Evolutionary conservation across 768 basidiomycete species (phyloP).

Genomic region (Lyophyllum decastes): DNA sequence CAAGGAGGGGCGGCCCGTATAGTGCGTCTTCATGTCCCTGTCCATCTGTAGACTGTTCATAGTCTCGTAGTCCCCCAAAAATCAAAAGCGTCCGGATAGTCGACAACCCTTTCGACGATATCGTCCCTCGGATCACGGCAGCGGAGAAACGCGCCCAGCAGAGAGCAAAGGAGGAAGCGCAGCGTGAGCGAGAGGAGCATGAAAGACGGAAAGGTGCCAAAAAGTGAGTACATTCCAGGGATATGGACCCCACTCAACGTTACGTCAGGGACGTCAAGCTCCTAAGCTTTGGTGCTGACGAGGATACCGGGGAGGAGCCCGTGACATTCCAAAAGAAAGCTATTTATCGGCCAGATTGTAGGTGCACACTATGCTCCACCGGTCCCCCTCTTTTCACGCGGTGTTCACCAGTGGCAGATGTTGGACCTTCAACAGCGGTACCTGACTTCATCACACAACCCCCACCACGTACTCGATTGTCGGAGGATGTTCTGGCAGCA

Average conservation of each 20-base stretch:
- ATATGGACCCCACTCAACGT: not conserved
- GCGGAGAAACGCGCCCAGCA: slow-evolving; percentile 87
- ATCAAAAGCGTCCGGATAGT: slow-evolving; percentile 83
- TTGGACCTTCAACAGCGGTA: slow-evolving; percentile 27
- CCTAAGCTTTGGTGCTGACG: slow-evolving; percentile 83
- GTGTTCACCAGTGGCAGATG: slow-evolving; percentile 37
- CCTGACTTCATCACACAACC: slow-evolving; percentile 43
- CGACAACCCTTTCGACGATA: slow-evolving; percentile 95
- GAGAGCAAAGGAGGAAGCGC: slow-evolving; percentile 73
- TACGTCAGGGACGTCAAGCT: slow-evolving; percentile 78
- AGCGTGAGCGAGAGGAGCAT: slow-evolving; percentile 77
- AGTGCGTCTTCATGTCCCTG: slow-evolving; percentile 48
- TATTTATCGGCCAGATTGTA: slow-evolving; percentile 83
- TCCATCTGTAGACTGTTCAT: not conserved
- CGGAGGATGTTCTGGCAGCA: not conserved
- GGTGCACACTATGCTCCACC: slow-evolving; percentile 29
- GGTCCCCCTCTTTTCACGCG: slow-evolving; percentile 2
- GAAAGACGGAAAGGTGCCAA: slow-evolving; percentile 77
- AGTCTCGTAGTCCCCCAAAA: slow-evolving; percentile 73
- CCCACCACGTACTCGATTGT: slow-evolving; percentile 6
- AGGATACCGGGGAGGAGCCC: slow-evolving; percentile 60
- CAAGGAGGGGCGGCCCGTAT: slow-evolving; percentile 74
- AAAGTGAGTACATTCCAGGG: slow-evolving; percentile 61
- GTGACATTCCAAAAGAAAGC: slow-evolving; percentile 72
- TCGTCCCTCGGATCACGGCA: slow-evolving; percentile 94